Base-by-base conservation (phyloP, 805 yeast genomes). In the Maudiozyma serrabonitensis region DNA sequence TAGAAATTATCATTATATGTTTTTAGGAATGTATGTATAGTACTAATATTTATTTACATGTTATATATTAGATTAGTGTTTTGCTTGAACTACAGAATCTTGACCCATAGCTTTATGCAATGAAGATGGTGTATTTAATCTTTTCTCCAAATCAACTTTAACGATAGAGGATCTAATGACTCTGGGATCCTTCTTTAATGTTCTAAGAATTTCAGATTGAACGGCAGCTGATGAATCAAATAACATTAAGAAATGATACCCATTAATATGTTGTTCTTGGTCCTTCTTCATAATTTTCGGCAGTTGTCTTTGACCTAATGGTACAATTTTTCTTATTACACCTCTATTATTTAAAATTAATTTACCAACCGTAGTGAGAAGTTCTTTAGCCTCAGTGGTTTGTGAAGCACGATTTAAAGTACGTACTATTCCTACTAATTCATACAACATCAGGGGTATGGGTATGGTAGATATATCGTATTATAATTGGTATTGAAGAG, bases 201-300 rank as follows among this genome's bases (percentile, higher is more conserved):
- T 80, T 69, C 95, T 78, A 54, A 82, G 69, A 50, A 93, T 79
- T 69, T 89, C 95, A 46, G 82, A 78, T 67, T 91, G 97, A 8
- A 87, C 97, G 37, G 84, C 81, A 15, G 91, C 76, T 43, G 93
- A 83, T 1, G 89, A 76, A 64, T 93, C 98, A 64, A 91, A 93
- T 19, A 86, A 73, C 81, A 91, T 80, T 51, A 85, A 68, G 60
- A 93, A 91, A 59, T 87, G 90, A 51, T 84, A 82, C 2, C 97
- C 98, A 64, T 87, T 90, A 63, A 87, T 87, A 68, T 90, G 95
- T 52, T 80, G 76, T 63, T 90, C 95, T 61, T 89, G 95, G 61
- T 88, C 88, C 62, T 87, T 87, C 56, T 82, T 80, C 69, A 87
- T 76, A 52, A 91, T 77, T 55, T 81, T 84, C 18, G 98, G 96